A percentile compares a stretch with the other conserved stretches of the same genome.
phyloP scores from a whole-genome alignment of 225 moss, liverwort and hornwort species.

The Bryum argenteum region DNA sequence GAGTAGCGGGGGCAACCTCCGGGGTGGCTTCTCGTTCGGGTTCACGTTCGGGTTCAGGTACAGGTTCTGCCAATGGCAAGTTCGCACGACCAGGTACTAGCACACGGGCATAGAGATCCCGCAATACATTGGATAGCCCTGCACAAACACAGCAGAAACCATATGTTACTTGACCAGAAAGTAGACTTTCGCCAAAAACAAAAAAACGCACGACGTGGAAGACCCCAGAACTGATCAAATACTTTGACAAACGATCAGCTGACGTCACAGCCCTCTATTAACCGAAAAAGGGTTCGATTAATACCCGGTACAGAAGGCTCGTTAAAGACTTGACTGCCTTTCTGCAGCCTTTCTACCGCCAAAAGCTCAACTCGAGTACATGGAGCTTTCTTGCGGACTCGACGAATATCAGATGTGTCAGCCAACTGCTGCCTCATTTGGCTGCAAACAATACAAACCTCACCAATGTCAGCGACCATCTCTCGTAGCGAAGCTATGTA shows the following conservation, averaged over 20 bases:
- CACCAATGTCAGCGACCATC: conserved; percentile 21
- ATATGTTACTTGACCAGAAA: background rate
- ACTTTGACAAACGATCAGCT: conserved; percentile 11
- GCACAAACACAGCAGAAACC: conserved; percentile 19
- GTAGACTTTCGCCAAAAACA: background rate
- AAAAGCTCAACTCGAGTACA: conserved; percentile 82
- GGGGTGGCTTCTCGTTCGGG: conserved; percentile 35
- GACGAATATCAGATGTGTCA: conserved; percentile 84
- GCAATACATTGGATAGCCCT: conserved; percentile 69
- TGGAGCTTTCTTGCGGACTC: conserved; percentile 89
- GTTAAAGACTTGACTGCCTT: conserved; percentile 66
- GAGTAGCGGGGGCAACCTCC: conserved; percentile 45
- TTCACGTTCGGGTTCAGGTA: conserved; percentile 46
- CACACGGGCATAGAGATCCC: conserved; percentile 63
- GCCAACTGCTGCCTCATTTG: conserved; percentile 94
- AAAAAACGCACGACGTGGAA: conserved; percentile 10
- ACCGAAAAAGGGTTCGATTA: conserved; percentile 8
- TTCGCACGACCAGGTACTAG: conserved; percentile 76
- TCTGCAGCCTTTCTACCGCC: conserved; percentile 68
- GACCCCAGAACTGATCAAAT: conserved; percentile 4
- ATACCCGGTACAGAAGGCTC: conserved; percentile 84
- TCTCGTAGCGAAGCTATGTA: background rate
- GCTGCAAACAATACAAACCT: conserved; percentile 48
- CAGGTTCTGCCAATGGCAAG: conserved; percentile 63
- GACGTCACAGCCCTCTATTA: conserved; percentile 11